Evolutionary conservation across 139 green algal genomes (phyloP).

Genomic region (Raphidocelis subcapitata): DNA sequence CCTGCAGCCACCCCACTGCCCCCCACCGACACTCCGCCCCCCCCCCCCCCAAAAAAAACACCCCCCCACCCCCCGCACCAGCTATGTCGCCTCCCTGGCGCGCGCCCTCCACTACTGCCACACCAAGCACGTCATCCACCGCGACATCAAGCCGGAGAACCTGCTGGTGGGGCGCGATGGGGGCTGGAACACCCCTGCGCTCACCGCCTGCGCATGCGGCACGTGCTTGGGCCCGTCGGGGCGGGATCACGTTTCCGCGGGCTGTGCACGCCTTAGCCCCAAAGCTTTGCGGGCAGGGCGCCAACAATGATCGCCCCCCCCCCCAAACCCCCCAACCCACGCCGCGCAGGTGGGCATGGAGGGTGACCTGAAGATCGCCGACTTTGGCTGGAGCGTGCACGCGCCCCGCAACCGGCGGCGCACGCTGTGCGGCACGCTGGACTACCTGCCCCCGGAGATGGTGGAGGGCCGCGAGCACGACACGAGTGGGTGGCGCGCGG

Average conservation of each 20-base stretch:
- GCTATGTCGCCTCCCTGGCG: slow-evolving; percentile 85
- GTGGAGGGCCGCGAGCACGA: slow-evolving; percentile 74
- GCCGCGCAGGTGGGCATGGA: slow-evolving; percentile 70
- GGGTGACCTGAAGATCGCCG: slow-evolving; percentile 96
- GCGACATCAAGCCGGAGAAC: slow-evolving; percentile 99
- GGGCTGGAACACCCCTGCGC: neutral
- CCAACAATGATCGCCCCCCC: no score
- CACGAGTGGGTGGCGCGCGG: no score
- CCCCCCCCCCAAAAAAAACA: no score
- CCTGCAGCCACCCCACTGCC: no score
- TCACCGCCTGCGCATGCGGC: no score
- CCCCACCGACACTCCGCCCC: no score
- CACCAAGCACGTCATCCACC: slow-evolving; percentile 98
- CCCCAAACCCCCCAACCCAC: no score
- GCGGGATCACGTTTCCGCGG: no score
- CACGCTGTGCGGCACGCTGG: slow-evolving; percentile 98
- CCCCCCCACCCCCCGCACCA: slow-evolving; percentile 18
- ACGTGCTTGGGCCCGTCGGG: no score
- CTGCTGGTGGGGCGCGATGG: slow-evolving; percentile 72
- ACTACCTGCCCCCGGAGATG: slow-evolving; percentile 99
- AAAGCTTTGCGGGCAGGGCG: no score
- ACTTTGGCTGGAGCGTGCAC: slow-evolving; percentile 99
- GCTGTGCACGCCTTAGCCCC: no score
- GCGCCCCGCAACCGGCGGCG: slow-evolving; percentile 77
- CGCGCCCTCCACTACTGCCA: slow-evolving; percentile 94